Conservation (phyloP, 1,284 basidiomycete species). For the Trametes hirsuta region DNA sequence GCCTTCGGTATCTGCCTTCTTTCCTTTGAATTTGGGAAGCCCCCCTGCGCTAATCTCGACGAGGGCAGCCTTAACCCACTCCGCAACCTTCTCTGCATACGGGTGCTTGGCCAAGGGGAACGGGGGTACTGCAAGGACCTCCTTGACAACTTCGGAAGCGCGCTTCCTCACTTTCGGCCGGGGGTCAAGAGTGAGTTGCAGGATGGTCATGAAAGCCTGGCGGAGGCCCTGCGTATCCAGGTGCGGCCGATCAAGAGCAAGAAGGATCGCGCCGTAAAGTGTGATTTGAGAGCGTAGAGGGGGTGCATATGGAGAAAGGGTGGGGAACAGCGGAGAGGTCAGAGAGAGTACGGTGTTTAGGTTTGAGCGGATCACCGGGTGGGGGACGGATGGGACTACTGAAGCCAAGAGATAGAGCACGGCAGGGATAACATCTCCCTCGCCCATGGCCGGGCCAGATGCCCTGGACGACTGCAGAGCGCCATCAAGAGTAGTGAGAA, state of each 20-base stretch:
- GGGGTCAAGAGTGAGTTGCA: constrained; percentile 85
- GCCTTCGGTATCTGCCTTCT: constrained; percentile 62
- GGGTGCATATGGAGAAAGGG: constrained; percentile 65
- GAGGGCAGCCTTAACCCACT: constrained; percentile 78
- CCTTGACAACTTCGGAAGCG: constrained; percentile 85
- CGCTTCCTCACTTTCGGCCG: constrained; percentile 94
- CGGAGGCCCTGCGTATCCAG: constrained; percentile 72
- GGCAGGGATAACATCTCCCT: constrained; percentile 85
- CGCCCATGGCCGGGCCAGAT: constrained; percentile 57
- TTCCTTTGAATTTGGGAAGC: constrained; percentile 63
- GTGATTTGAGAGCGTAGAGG: constrained; percentile 75
- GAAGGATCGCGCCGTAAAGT: constrained; percentile 72
- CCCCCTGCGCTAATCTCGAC: constrained; percentile 67
- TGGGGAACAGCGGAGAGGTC: constrained; percentile 78
- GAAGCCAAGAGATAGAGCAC: constrained; percentile 90
- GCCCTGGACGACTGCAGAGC: constrained; percentile 62
- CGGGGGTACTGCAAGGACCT: constrained; percentile 76
- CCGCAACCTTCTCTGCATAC: constrained; percentile 78
- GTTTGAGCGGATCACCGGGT: constrained; percentile 73
- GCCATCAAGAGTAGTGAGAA: constrained; percentile 81
- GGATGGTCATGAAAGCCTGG: constrained; percentile 76
- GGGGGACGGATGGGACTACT: constrained; percentile 74
- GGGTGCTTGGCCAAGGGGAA: constrained; percentile 82
- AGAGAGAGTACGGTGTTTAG: constrained; percentile 67
- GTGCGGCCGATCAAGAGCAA: constrained; percentile 70